A percentile compares a stretch with the other conserved stretches of the same genome.
Conservation (phyloP, 177 flowering plant species). For the Tripterygium wilfordii region DNA sequence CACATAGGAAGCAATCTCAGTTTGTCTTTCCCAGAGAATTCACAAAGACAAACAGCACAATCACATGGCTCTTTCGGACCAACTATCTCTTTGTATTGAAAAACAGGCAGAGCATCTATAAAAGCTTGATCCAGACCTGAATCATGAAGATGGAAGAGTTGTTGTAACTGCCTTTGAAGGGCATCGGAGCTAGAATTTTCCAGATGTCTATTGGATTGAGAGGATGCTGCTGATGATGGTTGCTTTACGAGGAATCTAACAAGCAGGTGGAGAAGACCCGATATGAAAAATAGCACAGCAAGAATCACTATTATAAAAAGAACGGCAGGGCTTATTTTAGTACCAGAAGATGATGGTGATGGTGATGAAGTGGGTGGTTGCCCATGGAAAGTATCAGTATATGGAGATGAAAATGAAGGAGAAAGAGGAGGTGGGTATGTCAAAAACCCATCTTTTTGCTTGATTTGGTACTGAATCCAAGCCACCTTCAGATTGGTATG, state of each 20-base stretch:
- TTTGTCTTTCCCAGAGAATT: slow-evolving; percentile 40
- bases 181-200: slow-evolving; percentile 41
- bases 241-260: slow-evolving; percentile 48
- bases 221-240: slow-evolving; percentile 34
- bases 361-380: too few species aligned
- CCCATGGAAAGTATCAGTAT: too few species aligned
- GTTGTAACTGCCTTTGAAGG: slow-evolving; percentile 54
- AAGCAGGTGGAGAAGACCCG: too few species aligned
- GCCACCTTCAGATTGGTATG: too few species aligned
- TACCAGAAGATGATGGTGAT: slow-evolving; percentile 26
- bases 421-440: slow-evolving; percentile 26
- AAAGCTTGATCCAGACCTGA: slow-evolving; percentile 55
- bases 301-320: slow-evolving; percentile 51
- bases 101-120: slow-evolving; percentile 56
- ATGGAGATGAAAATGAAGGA: slow-evolving; percentile 12
- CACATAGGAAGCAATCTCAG: slow-evolving; percentile 50
- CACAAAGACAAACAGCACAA: slow-evolving; percentile 56
- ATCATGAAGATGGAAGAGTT: slow-evolving; percentile 55
- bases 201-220: slow-evolving; percentile 28
- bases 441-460: slow-evolving; percentile 24
- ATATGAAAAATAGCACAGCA: slow-evolving; percentile 53
- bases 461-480: slow-evolving; percentile 21
- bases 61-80: slow-evolving; percentile 53
- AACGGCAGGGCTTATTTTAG: slow-evolving; percentile 51
- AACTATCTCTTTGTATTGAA: slow-evolving; percentile 39